phyloP scores from a whole-genome alignment of 768 basidiomycete species.

The Macrolepiota dolichaula region DNA sequence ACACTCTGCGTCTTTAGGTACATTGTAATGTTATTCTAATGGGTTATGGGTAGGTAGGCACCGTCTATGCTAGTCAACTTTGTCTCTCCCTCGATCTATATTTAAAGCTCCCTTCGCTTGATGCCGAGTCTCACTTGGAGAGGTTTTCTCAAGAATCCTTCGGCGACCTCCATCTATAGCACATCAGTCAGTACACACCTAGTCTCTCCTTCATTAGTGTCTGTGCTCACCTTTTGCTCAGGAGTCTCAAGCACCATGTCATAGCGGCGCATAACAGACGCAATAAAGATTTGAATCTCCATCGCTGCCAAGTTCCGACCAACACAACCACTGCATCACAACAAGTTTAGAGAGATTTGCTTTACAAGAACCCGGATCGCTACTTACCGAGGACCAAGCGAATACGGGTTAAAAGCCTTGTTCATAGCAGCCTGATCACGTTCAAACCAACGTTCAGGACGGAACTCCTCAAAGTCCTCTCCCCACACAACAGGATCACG shows the following conservation, averaged over 20 bases:
- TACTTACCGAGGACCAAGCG: slow-evolving; percentile 70
- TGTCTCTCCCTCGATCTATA: neutral
- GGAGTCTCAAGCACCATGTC: slow-evolving; percentile 67
- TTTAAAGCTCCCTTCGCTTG: slow-evolving; percentile 48
- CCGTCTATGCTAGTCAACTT: too few relatives aligned
- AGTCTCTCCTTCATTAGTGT: too few relatives aligned
- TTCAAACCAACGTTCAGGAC: slow-evolving; percentile 88
- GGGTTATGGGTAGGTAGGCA: neutral
- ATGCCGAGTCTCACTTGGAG: slow-evolving; percentile 72
- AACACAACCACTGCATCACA: slow-evolving; percentile 70
- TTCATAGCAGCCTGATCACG: slow-evolving; percentile 56
- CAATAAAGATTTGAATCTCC: slow-evolving; percentile 76
- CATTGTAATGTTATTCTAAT: neutral
- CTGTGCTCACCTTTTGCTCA: slow-evolving; percentile 46
- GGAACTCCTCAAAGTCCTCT: slow-evolving; percentile 64
- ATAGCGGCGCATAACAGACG: slow-evolving; percentile 74
- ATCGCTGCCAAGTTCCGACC: slow-evolving; percentile 79
- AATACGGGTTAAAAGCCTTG: slow-evolving; percentile 83
- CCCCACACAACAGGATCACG: slow-evolving; percentile 75
- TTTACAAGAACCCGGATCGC: neutral
- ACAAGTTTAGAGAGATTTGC: neutral
- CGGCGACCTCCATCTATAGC: slow-evolving; percentile 62
- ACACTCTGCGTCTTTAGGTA: neutral
- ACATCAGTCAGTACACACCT: too few relatives aligned
- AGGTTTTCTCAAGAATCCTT: slow-evolving; percentile 89